Conservation (phyloP, 495 filamentous ascomycete genomes). For the Podospora tetraspora region DNA sequence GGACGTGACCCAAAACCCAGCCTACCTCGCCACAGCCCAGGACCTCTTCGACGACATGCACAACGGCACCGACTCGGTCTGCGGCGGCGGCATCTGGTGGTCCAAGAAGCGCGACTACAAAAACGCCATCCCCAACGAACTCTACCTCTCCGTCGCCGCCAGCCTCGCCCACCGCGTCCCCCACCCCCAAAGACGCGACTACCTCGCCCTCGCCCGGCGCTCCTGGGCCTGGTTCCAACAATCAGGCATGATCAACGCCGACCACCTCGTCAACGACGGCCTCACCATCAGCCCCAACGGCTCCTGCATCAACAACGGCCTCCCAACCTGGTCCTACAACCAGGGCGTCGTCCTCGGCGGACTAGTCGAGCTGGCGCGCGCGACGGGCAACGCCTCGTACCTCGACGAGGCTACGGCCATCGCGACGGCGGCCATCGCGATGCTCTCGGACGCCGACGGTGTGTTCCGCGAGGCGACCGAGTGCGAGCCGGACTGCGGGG, state of each 20-base stretch:
- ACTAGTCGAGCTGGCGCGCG: constrained; percentile 59
- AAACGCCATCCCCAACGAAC: constrained; percentile 72
- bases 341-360: constrained; percentile 73
- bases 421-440: constrained; percentile 56
- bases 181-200: constrained; percentile 41
- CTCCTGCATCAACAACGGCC: constrained; percentile 60
- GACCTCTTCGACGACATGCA: constrained; percentile 59
- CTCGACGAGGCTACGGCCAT: constrained; percentile 55
- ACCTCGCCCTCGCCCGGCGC: constrained; percentile 50
- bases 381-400: constrained; percentile 47
- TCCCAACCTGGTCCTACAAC: constrained; percentile 69
- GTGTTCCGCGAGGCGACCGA: constrained; percentile 54
- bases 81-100: constrained; percentile 68
- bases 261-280: constrained; percentile 69
- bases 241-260: constrained; percentile 58
- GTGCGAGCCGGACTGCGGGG: constrained; percentile 60
- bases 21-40: constrained; percentile 52
- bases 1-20: constrained; percentile 51
- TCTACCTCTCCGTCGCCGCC: constrained; percentile 64
- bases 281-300: constrained; percentile 39
- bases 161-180: constrained; percentile 63
- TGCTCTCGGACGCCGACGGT: constrained; percentile 51
- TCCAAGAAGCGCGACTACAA: constrained; percentile 54
- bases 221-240: constrained; percentile 66
- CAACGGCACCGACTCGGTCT: constrained; percentile 49